A percentile compares a stretch with the other conserved stretches of the same genome.
Conservation (phyloP, 2,329 filamentous ascomycete genomes). For the Penicillium sp. region DNA sequence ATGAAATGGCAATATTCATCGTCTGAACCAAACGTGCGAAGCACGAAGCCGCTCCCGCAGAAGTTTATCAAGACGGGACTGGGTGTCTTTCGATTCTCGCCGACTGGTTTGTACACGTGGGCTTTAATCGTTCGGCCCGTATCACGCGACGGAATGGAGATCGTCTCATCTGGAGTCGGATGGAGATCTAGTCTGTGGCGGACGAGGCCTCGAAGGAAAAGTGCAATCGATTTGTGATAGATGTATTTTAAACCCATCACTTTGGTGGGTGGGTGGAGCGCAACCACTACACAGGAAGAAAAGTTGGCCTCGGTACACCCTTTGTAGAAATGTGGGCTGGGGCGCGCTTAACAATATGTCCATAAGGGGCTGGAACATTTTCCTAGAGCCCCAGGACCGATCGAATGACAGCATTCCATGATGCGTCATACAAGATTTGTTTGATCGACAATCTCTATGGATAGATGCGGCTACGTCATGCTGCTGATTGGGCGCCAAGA, state of each 20-base stretch:
- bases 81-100: not conserved
- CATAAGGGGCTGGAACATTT: not conserved
- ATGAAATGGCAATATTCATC: conserved; percentile 31
- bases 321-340: not conserved
- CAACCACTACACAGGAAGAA: not conserved
- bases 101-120: conserved; percentile 27
- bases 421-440: not conserved
- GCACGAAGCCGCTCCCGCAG: conserved; percentile 34
- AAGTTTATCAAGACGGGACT: conserved; percentile 31
- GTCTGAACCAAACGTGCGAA: conserved; percentile 31
- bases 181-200: conserved; percentile 17
- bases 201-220: conserved; percentile 19
- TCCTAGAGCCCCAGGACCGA: not conserved
- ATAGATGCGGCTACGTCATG: not conserved
- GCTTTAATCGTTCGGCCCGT: conserved; percentile 25
- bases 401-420: not conserved
- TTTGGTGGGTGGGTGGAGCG: not conserved
- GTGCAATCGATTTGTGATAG: conserved; percentile 17
- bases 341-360: not conserved
- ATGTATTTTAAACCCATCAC: conserved; percentile 17
- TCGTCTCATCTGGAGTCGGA: conserved; percentile 23
- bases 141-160: conserved; percentile 27
- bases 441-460: not conserved
- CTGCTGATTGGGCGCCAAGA: not conserved
- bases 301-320: not conserved